A percentile compares a stretch with the other conserved stretches of the same genome.
Conservation (phyloP, 1,284 basidiomycete genomes). For the Lentinula novae-zelandiae region DNA sequence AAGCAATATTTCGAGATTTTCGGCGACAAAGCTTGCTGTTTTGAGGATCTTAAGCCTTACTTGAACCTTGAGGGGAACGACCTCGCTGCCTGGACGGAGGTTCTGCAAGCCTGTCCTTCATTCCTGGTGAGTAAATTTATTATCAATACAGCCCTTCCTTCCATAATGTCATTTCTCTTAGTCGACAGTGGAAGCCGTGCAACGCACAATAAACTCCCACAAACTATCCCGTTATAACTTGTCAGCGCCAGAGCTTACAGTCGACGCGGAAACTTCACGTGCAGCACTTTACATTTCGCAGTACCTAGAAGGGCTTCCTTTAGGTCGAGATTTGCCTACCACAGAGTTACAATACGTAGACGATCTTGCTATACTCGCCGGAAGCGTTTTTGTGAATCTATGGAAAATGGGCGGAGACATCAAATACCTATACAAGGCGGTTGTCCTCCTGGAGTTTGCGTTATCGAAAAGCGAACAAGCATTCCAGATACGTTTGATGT, state of each 20-base stretch:
- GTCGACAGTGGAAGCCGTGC: conserved; percentile 47
- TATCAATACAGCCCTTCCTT: too few relatives aligned
- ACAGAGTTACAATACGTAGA: conserved; percentile 88
- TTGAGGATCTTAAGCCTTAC: conserved; percentile 78
- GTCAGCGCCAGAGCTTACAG: conserved; percentile 39
- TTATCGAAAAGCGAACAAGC: conserved; percentile 71
- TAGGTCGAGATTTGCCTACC: conserved; percentile 62
- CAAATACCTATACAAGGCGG: conserved; percentile 59
- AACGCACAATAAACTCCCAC: conserved; percentile 63
- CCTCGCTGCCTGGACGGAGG: conserved; percentile 49
- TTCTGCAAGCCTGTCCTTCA: conserved; percentile 43
- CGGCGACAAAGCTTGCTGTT: conserved; percentile 80
- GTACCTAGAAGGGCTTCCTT: conserved; percentile 62
- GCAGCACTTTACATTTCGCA: conserved; percentile 50
- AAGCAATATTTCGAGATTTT: conserved; percentile 70
- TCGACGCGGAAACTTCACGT: conserved; percentile 51
- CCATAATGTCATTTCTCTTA: conserved; percentile 21
- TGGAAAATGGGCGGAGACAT: conserved; percentile 57
- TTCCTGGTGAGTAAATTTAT: conserved; percentile 41
- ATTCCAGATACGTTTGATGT: conserved; percentile 70
- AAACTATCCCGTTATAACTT: conserved; percentile 68
- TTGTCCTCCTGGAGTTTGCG: conserved; percentile 67
- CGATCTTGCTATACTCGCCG: conserved; percentile 76
- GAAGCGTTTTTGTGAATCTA: conserved; percentile 61
- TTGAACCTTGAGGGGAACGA: conserved; percentile 44